Base-by-base conservation (phyloP, 2,329 filamentous ascomycete genomes). In the Iodosphaeria phyllophila region DNA sequence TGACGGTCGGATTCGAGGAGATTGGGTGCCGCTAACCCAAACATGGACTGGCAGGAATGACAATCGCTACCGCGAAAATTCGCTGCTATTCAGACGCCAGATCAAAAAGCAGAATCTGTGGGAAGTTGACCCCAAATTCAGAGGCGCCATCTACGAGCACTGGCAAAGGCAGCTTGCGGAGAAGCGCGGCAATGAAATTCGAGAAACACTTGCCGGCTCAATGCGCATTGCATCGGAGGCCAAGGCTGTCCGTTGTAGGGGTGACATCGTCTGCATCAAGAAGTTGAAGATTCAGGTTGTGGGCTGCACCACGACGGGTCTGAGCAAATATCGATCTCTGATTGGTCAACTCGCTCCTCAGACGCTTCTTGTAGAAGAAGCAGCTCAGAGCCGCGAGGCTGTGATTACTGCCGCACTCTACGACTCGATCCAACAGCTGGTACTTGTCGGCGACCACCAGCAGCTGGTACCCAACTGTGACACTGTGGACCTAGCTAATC, bases 281-380 rank as follows among this genome's bases (percentile, higher is more conserved):
- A 28, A 33, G 2, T 40, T 47, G 10, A 23, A 36, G 0, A 44
- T 61, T 10, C 48, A 62, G 13, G 56, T 79, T 13, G 49, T 86
- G 4, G 62, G 64, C 17, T 64, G 64, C 25, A 92, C 82, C 0
- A 83, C 76, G 0, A 91, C 82, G 0, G 79, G 80, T 1, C 43
- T 91, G 6, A 74, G 72, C 46, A 91, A 91, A 36, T 86, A 89
- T 32, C 68, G 79, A 4, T 65, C 62, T 1, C 54, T 86, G 3
- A 54, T 91, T 13, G 57, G 70, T 1, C 64, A 65, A 2, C 42
- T 86, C 4, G 55, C 63, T 15, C 77, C 80, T 1, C 65, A 57
- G 13, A 56, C 79, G 4, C 57, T 86, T 9, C 50, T 91, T 18
- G 71, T 91, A 24, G 76, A 89, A 52, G 75, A 89, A 49, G 75